Percentiles rank a stretch among this genome's conserved stretches.
phyloP scores from a whole-genome alignment of 169 alveolate species.

The Plasmodium chabaudi region DNA sequence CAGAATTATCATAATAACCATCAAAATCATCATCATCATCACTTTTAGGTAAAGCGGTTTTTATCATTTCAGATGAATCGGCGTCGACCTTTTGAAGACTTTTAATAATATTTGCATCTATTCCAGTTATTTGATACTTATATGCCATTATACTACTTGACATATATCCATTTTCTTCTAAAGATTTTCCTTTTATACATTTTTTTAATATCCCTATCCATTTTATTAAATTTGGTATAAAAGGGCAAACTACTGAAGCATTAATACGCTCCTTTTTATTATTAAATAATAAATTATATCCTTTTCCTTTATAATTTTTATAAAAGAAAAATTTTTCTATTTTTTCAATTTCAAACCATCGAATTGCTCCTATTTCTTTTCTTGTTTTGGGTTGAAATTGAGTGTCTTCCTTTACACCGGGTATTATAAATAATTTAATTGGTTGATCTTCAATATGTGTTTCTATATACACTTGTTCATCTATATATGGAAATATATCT shows the following conservation, averaged over 20 bases:
- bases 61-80: constrained; percentile 75
- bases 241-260: constrained; percentile 66
- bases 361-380: constrained; percentile 89
- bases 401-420: constrained; percentile 89
- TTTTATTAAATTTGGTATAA: constrained; percentile 79
- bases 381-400: constrained; percentile 86
- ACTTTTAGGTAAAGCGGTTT: constrained; percentile 60
- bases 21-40: constrained; percentile 34
- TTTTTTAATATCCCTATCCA: constrained; percentile 77
- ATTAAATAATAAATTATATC: constrained; percentile 63
- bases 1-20: constrained; percentile 11
- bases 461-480: constrained; percentile 86
- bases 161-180: constrained; percentile 1
- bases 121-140: constrained; percentile 55
- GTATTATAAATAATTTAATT: constrained; percentile 88
- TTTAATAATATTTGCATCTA: constrained; percentile 48
- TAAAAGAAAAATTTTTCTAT: constrained; percentile 34
- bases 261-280: constrained; percentile 74
- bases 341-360: constrained; percentile 86
- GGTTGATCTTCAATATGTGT: constrained; percentile 85
- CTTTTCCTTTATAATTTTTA: constrained; percentile 39
- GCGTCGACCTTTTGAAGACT: constrained; percentile 79
- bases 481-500: constrained; percentile 85
- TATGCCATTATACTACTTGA: constrained; percentile 31
- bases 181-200: constrained; percentile 18